Conservation (phyloP, 2,329 filamentous ascomycete species). For the Ascochyta koolunga region DNA sequence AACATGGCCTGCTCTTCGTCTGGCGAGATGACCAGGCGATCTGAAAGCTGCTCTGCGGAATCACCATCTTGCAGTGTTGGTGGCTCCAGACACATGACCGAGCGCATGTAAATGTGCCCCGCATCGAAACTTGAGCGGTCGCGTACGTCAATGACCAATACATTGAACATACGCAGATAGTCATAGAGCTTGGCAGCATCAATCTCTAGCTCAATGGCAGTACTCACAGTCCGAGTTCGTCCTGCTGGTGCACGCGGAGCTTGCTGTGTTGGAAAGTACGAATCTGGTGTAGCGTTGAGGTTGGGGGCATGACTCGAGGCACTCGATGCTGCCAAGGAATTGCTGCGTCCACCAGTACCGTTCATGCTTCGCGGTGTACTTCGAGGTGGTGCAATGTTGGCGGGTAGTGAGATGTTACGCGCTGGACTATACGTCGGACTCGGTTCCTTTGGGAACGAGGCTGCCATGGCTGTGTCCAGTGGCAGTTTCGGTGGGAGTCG, state of each 20-base stretch:
- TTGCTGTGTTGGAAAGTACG: constrained; percentile 50
- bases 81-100: constrained; percentile 89
- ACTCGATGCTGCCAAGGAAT: constrained; percentile 56
- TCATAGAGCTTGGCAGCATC: constrained; percentile 72
- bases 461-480: constrained; percentile 58
- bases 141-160: constrained; percentile 87
- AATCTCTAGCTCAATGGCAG: constrained; percentile 65
- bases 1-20: constrained; percentile 78
- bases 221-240: constrained; percentile 54
- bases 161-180: constrained; percentile 69
- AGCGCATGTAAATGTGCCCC: constrained; percentile 84
- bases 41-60: constrained; percentile 68
- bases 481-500: constrained; percentile 52
- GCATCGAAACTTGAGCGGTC: constrained; percentile 79
- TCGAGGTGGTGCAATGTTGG: constrained; percentile 68
- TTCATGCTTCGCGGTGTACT: constrained; percentile 69
- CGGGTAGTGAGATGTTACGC: constrained; percentile 70
- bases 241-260: constrained; percentile 17
- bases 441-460: constrained; percentile 70
- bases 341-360: constrained; percentile 59
- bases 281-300: constrained; percentile 43
- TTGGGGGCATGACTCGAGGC: constrained; percentile 46
- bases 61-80: constrained; percentile 72
- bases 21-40: constrained; percentile 73
- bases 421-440: constrained; percentile 81